These are phyloP conservation scores for Diphasiastrum complanatum DNA, from an alignment of 83 land plant species.

Conservation along the genomic window DNA sequence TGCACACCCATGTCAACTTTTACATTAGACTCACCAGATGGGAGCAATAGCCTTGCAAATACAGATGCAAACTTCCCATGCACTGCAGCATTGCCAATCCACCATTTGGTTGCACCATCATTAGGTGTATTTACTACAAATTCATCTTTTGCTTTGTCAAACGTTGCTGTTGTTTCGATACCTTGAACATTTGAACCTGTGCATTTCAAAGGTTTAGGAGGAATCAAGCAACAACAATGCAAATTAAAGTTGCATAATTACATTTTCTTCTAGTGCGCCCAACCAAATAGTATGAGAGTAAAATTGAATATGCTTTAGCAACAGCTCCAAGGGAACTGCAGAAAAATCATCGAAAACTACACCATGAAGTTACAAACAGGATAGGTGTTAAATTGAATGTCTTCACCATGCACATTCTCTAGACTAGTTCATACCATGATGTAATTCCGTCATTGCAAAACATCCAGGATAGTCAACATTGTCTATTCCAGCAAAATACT, in stretches of 20 bases:
- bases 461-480: slow-evolving; percentile 83
- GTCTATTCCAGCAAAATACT: slow-evolving; percentile 73
- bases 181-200: slow-evolving; percentile 97
- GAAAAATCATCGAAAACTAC: no score
- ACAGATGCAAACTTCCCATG: slow-evolving; percentile 98
- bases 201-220: not conserved
- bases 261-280: not conserved
- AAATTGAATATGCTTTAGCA: not conserved
- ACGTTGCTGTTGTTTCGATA: slow-evolving; percentile 77
- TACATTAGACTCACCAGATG: slow-evolving; percentile 46
- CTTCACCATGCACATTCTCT: no score
- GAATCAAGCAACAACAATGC: no score
- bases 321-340: not conserved
- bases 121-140: slow-evolving; percentile 85
- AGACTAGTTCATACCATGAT: slow-evolving; percentile 60
- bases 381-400: no score
- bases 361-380: no score
- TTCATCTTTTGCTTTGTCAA: slow-evolving; percentile 71
- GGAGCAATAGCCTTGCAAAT: slow-evolving; percentile 73
- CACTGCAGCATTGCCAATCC: slow-evolving; percentile 98
- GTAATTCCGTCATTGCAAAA: slow-evolving; percentile 99
- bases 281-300: not conserved
- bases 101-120: slow-evolving; percentile 99
- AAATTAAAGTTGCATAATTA: no score
- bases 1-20: slow-evolving; percentile 85